Base-by-base conservation (phyloP, 768 basidiomycete species). In the Mycena belliarum region DNA sequence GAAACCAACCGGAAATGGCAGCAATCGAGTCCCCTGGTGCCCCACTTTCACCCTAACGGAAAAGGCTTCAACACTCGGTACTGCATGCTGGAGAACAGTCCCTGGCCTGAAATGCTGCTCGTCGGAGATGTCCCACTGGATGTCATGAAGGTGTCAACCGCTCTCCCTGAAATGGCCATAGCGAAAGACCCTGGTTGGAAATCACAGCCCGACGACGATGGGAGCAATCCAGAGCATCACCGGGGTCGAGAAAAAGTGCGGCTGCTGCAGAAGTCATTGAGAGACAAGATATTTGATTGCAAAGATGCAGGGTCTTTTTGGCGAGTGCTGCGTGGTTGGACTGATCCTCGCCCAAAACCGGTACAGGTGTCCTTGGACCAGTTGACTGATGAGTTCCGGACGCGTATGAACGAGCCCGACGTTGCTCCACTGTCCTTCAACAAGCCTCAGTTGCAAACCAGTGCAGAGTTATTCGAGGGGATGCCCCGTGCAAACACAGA, bases 271-370 rank as follows among this genome's bases (percentile, higher is more conserved):
- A 40, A 41, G 21, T 21, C 26, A 12, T 42, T 55, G 26, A 24
- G 47, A n/a, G 54, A 48, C 15, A 55, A 55, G n/a, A 32, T 55
- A 16, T 55, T 55, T 33, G 53, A 55, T 14, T 47, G 46, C 28
- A 55, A 48, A 24, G 54, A 55, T 55, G 54, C 28, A 2, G 54
- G 46, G 1, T 21, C 54, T 11, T 57, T 50, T n/a, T 57, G 55
- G 55, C 48, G 43, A 6, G 49, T 50, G 7, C 48, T 57, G 1
- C 48, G 55, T 20, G 48, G 55, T 4, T 57, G 55, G 55, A 57
- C 48, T 0, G 35, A 57, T 29, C 48, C 55, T 1, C 42, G 48
- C 2, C 55, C 48, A 18, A 57, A 50, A 15, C 55, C 55, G 1
- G 23, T 55, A 2, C 26, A 32, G 25, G 54, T 55, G 6, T 48